Base-by-base conservation (phyloP, 2,329 filamentous ascomycete species). In the Botrytis sinoallii region DNA sequence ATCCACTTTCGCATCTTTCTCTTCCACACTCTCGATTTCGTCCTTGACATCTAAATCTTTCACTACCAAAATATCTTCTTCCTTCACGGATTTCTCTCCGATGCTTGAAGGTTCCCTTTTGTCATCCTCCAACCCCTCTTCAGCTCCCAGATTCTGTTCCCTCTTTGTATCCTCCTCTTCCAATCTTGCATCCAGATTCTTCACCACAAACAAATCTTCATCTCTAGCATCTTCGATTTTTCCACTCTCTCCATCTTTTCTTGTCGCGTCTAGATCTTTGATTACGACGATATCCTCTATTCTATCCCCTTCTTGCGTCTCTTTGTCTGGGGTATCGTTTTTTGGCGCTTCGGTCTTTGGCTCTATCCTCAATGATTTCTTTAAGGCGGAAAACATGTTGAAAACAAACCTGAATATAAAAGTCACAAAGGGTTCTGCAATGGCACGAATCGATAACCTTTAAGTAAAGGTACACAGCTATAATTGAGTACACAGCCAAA, bases 381-480 rank as follows among this genome's bases (percentile, higher is more conserved):
- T 65, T 1, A 69, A 32, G n/a, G 59, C 61, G 20, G 44, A 52
- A 65, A 71, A 65, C 69, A 71, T 65, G 25, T 71, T 40, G 25
- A 52, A 52, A 52, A 71, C 29, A n/a, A 35, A 20, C 20, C n/a
- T 40, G 40, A 72, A 35, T 44, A n/a, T 22, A n/a, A 72, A 12
- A 42, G n/a, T 44, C 10, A 67, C 46, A 57, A 32, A 29, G 16
- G 35, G 4, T 35, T 71, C 60, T 42, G 44, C 20, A 32, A 38
- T 46, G 70, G 29, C 35, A 32, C n/a, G 52, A 22, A 32, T 14
- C 25, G 5, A 67, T 29, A 67, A 67, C 70, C 61, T 57, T 72
- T 72, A 72, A 72, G 70, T 72, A 72, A 42, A 59, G 61, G 46
- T 5, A 22, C 61, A 35, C 29, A 65, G 9, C n/a, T 59, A 44